Conservation (phyloP, 2,329 filamentous ascomycete genomes). For the Ophiostoma himal-ulmi region DNA sequence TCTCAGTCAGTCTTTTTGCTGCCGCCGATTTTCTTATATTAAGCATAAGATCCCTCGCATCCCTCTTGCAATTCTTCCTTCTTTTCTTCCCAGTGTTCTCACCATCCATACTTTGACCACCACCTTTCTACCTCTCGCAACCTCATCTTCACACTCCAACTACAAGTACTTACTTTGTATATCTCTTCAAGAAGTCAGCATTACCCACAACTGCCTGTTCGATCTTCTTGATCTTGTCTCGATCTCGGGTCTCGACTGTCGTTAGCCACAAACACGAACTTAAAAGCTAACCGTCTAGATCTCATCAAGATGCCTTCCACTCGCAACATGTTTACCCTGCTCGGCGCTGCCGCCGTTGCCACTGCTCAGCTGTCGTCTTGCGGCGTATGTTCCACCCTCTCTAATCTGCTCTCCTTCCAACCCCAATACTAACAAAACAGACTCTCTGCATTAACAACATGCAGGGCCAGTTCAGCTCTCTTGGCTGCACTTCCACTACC, state of each 20-base stretch:
- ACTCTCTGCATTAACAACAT: slow-evolving; percentile 47
- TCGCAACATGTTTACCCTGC: slow-evolving; percentile 32
- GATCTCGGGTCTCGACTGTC: background rate
- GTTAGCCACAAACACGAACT: background rate
- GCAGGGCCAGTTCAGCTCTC: slow-evolving; percentile 40
- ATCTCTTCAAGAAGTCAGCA: slow-evolving; percentile 14
- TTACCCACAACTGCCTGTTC: background rate
- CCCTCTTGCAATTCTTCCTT: slow-evolving; percentile 8
- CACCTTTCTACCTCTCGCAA: background rate
- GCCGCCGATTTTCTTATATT: slow-evolving; percentile 13
- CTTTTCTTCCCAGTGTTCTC: slow-evolving; percentile 14
- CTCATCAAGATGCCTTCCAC: slow-evolving; percentile 40
- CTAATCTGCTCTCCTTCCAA: background rate
- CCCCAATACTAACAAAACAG: slow-evolving; percentile 31
- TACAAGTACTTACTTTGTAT: slow-evolving; percentile 11
- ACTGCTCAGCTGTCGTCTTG: slow-evolving; percentile 44
- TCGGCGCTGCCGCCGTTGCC: slow-evolving; percentile 36
- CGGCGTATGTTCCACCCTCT: slow-evolving; percentile 40
- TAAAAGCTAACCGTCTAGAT: slow-evolving; percentile 34
- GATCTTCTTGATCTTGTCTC: background rate
- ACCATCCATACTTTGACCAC: background rate
- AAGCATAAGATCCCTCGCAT: slow-evolving; percentile 10
- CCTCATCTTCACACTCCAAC: background rate
- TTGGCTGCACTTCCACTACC: slow-evolving; percentile 39
- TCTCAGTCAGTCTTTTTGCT: background rate